Base-by-base conservation (phyloP, 768 basidiomycete genomes). In the Mycena epipterygia region DNA sequence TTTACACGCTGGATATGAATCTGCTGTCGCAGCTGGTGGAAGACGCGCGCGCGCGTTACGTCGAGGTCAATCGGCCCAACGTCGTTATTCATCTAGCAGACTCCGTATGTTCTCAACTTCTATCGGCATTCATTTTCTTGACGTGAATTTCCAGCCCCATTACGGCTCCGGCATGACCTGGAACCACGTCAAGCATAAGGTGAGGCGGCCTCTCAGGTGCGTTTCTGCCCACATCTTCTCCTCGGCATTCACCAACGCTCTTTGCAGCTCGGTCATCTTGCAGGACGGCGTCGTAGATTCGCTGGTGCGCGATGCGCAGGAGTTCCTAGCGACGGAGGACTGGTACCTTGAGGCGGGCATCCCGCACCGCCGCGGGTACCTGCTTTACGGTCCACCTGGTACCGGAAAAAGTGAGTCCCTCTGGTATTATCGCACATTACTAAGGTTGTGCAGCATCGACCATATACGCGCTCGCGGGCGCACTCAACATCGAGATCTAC, bases 401-500 rank as follows among this genome's bases (percentile, higher is more conserved):
- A 79, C 79, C 12, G 82, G 81, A 0, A 83, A 81, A 66, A 81
- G 78, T 78, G 59, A 2, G 75, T 65, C 9, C 63, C 62, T 27
- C 0, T 21, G 68, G 76, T 19, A 11, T 29, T 25, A 70, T 71
- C 46, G 23, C 21, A 46, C n/a, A 16, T 52, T 3, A 33, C 7
- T n/a, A n/a, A 11, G 17, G 4, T 29, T 19, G 27, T 25, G 8
- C 14, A 76, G 76, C 70, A 6, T 77, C 74, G 17, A 73, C 72
- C 9, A 73, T 73, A 12, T 79, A 79, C 65, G 78, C 80, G 1
- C 67, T 81, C 42, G 67, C 72, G 8, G 67, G 67, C 29, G 89
- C 89, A 72, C 81, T 93, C 30, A 84, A 85, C 4, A 81, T 93
- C 39, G 90, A 92, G 76, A 91, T 93, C 66, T 92, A 91, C 74